phyloP scores from a whole-genome alignment of 108 stramenopile species.

The Skeletonema grethae region DNA sequence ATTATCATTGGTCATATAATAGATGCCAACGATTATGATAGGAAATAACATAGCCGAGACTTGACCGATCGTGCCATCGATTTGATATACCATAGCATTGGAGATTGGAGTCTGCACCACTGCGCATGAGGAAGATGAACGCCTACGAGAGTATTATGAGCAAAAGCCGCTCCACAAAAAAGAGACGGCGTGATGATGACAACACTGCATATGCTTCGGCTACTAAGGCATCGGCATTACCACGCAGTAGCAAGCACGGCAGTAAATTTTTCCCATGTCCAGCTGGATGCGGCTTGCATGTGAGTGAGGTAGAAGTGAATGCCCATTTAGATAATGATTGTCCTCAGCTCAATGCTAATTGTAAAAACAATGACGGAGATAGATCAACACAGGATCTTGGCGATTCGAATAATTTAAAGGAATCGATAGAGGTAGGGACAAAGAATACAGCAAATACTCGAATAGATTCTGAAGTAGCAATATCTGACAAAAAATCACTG shows the following conservation, averaged over 20 bases:
- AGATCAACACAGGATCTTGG: neutral
- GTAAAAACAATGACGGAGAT: neutral
- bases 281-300: slow-evolving; percentile 48
- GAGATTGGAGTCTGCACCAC: too few species aligned
- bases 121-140: neutral
- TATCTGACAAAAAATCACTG: slow-evolving; percentile 16
- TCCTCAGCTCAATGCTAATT: neutral
- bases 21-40: too few species aligned
- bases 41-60: too few species aligned
- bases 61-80: too few species aligned
- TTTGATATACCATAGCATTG: too few species aligned
- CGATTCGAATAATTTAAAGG: neutral
- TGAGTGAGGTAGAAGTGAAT: slow-evolving; percentile 48
- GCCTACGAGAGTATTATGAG: slow-evolving; percentile 3
- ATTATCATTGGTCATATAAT: too few species aligned
- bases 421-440: slow-evolving; percentile 1
- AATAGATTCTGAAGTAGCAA: slow-evolving; percentile 2
- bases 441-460: neutral
- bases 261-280: slow-evolving; percentile 40
- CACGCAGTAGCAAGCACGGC: neutral
- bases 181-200: neutral
- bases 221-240: neutral
- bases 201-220: neutral
- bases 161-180: slow-evolving; percentile 6
- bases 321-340: slow-evolving; percentile 41